A percentile compares a stretch with the other conserved stretches of the same genome.
Conservation (phyloP, 2,329 filamentous ascomycete genomes). For the Xylariaceae sp. region DNA sequence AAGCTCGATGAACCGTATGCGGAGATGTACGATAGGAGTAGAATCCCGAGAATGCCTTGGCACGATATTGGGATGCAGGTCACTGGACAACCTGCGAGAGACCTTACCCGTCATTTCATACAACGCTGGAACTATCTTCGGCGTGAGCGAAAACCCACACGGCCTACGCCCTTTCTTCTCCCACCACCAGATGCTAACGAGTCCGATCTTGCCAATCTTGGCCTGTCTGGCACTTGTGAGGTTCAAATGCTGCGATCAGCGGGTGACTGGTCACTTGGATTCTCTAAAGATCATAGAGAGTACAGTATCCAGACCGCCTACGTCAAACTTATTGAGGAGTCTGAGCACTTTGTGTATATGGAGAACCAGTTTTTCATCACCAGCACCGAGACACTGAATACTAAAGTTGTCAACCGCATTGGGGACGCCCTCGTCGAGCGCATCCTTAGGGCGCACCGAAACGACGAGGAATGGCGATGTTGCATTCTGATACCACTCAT, state of each 20-base stretch:
- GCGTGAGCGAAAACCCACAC: conserved; percentile 84
- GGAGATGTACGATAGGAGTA: conserved; percentile 94
- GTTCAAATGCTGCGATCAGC: conserved; percentile 93
- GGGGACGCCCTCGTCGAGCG: conserved; percentile 92
- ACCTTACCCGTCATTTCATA: conserved; percentile 92
- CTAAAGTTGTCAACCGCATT: conserved; percentile 86
- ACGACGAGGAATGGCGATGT: conserved; percentile 85
- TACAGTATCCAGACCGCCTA: conserved; percentile 96
- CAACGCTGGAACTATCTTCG: conserved; percentile 98
- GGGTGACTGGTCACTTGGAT: conserved; percentile 86
- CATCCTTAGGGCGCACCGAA: conserved; percentile 76
- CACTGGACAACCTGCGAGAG: conserved; percentile 89
- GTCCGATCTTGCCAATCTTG: conserved; percentile 80
- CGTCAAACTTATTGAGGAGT: conserved; percentile 88
- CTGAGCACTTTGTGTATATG: conserved; percentile 96
- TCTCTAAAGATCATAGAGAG: conserved; percentile 67
- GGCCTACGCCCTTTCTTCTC: conserved; percentile 87
- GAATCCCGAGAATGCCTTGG: conserved; percentile 94
- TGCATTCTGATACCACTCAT: conserved; percentile 90
- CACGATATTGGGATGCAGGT: conserved; percentile 98
- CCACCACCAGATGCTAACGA: conserved; percentile 88
- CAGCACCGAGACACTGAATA: conserved; percentile 81
- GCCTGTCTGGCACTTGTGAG: conserved; percentile 89
- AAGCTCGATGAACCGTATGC: conserved; percentile 90
- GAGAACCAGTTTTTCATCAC: conserved; percentile 99